Evolutionary conservation across 2,329 filamentous ascomycete species (phyloP).

Genomic region (Xylariaceae sp.): DNA sequence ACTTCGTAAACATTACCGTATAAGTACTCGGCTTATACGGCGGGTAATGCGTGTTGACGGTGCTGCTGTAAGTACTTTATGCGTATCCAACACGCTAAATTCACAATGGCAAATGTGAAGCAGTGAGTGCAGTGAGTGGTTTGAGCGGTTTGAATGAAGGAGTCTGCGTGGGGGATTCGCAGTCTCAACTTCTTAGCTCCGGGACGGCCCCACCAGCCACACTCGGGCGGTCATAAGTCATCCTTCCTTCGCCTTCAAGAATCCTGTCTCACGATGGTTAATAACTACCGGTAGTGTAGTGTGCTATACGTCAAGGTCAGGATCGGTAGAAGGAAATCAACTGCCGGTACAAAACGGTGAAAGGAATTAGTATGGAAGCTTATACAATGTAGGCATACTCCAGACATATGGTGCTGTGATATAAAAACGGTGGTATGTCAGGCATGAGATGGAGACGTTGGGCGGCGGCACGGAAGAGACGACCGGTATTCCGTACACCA

Average conservation of each 20-base stretch:
- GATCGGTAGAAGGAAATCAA: too few species aligned
- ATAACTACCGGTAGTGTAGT: neutral
- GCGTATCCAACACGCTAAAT: neutral
- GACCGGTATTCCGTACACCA: neutral
- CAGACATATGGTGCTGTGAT: neutral
- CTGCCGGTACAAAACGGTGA: neutral
- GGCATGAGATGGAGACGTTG: neutral
- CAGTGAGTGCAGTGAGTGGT: too few species aligned
- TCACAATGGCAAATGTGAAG: too few species aligned
- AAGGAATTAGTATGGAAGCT: neutral
- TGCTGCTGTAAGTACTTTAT: neutral
- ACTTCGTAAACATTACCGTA: neutral
- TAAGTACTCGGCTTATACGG: neutral
- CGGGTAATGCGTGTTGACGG: neutral
- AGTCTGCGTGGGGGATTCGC: too few species aligned
- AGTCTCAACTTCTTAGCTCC: neutral
- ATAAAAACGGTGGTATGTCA: neutral
- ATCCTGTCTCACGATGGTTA: neutral
- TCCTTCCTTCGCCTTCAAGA: neutral
- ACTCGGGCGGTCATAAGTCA: neutral
- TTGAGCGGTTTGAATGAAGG: too few species aligned
- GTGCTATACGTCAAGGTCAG: neutral
- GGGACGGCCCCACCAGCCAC: neutral
- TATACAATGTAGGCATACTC: neutral
- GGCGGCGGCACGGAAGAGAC: neutral